Percentiles rank a stretch among this genome's conserved stretches.
phyloP scores from a whole-genome alignment of 2,329 filamentous ascomycete genomes.

The Penicillium fuscoglaucum region DNA sequence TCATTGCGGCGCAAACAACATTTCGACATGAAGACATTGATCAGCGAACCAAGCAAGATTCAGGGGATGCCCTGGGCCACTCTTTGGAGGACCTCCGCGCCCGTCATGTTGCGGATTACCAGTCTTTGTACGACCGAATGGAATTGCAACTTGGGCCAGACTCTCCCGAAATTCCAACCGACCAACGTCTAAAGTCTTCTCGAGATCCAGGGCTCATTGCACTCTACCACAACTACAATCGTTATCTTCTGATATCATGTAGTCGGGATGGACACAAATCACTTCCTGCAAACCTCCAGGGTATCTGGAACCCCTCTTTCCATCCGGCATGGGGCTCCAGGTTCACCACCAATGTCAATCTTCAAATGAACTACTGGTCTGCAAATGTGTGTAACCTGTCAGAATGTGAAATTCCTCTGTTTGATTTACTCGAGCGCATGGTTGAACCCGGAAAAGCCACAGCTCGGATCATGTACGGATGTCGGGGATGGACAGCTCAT shows the following conservation, averaged over 20 bases:
- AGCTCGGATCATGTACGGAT: constrained; percentile 55
- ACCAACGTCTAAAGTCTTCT: constrained; percentile 29
- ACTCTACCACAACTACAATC: constrained; percentile 55
- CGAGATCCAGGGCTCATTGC: constrained; percentile 55
- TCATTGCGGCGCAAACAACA: constrained; percentile 44
- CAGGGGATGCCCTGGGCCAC: constrained; percentile 26
- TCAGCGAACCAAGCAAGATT: constrained; percentile 29
- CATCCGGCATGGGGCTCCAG: constrained; percentile 55
- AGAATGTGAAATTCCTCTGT: constrained; percentile 45
- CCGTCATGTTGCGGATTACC: constrained; percentile 40
- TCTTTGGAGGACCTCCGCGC: constrained; percentile 26
- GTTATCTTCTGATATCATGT: constrained; percentile 57
- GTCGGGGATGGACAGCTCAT: constrained; percentile 57
- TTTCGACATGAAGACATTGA: constrained; percentile 36
- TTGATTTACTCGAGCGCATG: constrained; percentile 44
- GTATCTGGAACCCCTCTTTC: constrained; percentile 55
- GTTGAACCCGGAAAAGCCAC: constrained; percentile 50
- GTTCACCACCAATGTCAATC: constrained; percentile 61
- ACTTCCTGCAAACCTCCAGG: constrained; percentile 59
- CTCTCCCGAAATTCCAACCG: constrained; percentile 30
- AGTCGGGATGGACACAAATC: constrained; percentile 48
- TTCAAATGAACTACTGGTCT: constrained; percentile 64
- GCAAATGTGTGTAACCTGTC: constrained; percentile 54
- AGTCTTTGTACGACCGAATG: constrained; percentile 33
- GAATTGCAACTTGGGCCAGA: constrained; percentile 30